These are phyloP conservation scores for Metschnikowia rubicola DNA, from an alignment of 805 yeast species.

Conservation along the genomic window DNA sequence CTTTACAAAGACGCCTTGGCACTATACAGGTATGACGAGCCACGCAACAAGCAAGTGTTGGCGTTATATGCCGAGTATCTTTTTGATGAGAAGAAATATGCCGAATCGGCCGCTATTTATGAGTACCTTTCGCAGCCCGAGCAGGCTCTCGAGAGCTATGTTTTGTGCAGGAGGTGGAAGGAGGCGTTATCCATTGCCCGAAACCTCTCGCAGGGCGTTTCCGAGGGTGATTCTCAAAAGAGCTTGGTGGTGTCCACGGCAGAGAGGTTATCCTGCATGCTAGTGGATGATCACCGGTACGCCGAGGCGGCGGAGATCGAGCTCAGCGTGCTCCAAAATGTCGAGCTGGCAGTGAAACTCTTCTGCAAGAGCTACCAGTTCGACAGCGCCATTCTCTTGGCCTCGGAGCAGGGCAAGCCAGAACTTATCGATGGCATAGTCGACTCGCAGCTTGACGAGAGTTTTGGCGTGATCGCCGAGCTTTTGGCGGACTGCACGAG, in stretches of 20 bases:
- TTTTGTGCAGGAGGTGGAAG: slow-evolving; percentile 73
- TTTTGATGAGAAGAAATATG: slow-evolving; percentile 51
- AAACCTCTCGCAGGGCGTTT: slow-evolving; percentile 12
- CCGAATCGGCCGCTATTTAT: slow-evolving; percentile 76
- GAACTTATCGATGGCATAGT: slow-evolving; percentile 56
- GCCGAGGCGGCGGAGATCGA: slow-evolving; percentile 79
- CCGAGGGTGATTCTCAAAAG: background rate
- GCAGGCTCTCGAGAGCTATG: slow-evolving; percentile 68
- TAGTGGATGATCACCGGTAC: slow-evolving; percentile 69
- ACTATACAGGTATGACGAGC: slow-evolving; percentile 54
- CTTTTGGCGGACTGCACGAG: slow-evolving; percentile 88
- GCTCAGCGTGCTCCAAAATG: slow-evolving; percentile 54
- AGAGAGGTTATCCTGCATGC: slow-evolving; percentile 54
- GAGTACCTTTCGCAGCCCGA: slow-evolving; percentile 60
- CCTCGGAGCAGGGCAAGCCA: slow-evolving; percentile 39
- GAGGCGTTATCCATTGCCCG: slow-evolving; percentile 71
- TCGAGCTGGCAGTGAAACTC: slow-evolving; percentile 58
- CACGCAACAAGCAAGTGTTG: slow-evolving; percentile 54
- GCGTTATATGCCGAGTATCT: slow-evolving; percentile 60
- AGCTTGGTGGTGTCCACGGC: slow-evolving; percentile 46
- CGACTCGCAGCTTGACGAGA: slow-evolving; percentile 78
- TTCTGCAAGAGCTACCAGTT: slow-evolving; percentile 74
- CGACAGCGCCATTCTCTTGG: slow-evolving; percentile 71
- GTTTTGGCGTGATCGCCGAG: slow-evolving; percentile 84
- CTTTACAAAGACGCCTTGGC: slow-evolving; percentile 68